Conservation (phyloP, 192 early-diverging fungal species). For the Gamsiella multidivaricata region DNA sequence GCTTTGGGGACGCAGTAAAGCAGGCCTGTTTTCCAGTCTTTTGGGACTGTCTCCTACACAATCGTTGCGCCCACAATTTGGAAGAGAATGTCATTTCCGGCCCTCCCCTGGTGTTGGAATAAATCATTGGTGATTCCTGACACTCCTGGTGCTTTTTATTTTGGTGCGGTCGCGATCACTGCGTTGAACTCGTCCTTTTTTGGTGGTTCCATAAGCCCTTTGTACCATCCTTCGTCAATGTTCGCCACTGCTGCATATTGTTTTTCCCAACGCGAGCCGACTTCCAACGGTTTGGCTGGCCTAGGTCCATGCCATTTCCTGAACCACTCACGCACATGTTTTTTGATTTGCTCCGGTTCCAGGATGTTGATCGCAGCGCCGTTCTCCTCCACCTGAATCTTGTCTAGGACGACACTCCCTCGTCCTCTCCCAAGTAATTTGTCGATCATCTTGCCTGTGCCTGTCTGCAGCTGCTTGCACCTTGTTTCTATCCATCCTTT, state of each 20-base stretch:
- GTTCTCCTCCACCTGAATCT: not conserved
- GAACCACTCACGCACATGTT: constrained; percentile 5
- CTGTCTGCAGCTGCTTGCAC: not conserved
- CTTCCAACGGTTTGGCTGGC: not conserved
- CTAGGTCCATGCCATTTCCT: constrained; percentile 6
- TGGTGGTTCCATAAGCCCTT: constrained; percentile 18
- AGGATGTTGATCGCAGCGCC: not conserved
- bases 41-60: constrained; percentile 1
- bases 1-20: constrained; percentile 28
- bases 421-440: constrained; percentile 1
- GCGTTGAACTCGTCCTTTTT: not conserved
- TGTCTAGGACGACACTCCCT: constrained; percentile 11
- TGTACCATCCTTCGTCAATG: constrained; percentile 18
- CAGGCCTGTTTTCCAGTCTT: constrained; percentile 19
- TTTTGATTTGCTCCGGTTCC: constrained; percentile 2
- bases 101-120: not conserved
- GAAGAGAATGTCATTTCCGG: not conserved
- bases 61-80: constrained; percentile 6
- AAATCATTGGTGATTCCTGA: constrained; percentile 10
- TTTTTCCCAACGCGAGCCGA: not conserved
- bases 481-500: constrained; percentile 1
- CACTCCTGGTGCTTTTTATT: constrained; percentile 8
- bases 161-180: not conserved
- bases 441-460: constrained; percentile 15
- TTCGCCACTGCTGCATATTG: not conserved